Evolutionary conservation across 2,329 filamentous ascomycete genomes (phyloP).

Genomic region (Alternaria arbusti): DNA sequence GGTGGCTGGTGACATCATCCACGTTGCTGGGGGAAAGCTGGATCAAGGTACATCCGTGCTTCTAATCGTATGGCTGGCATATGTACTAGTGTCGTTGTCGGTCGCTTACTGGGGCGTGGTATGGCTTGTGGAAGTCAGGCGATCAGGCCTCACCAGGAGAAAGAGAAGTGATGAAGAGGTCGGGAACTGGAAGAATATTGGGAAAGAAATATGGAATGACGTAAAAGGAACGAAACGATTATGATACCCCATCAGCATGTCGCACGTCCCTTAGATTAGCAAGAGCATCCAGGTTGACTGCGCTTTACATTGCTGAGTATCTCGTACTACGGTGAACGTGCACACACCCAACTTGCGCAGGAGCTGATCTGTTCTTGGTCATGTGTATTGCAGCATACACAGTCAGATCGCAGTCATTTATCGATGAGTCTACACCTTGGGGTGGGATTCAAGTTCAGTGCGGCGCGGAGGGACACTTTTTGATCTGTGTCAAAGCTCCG

Average conservation of each 20-base stretch:
- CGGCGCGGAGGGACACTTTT: not conserved
- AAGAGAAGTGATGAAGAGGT: slow-evolving; percentile 24
- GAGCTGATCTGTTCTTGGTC: not conserved
- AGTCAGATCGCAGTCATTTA: not conserved
- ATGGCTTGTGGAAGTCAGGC: slow-evolving; percentile 38
- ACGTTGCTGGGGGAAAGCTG: slow-evolving; percentile 15
- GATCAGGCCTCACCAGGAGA: slow-evolving; percentile 20
- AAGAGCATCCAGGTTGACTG: not conserved
- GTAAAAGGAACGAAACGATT: slow-evolving; percentile 15
- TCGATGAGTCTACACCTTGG: not conserved
- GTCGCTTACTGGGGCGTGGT: slow-evolving; percentile 28
- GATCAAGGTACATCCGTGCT: slow-evolving; percentile 15
- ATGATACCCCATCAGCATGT: not conserved
- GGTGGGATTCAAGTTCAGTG: not conserved
- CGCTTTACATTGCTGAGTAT: not conserved
- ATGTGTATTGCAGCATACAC: not conserved
- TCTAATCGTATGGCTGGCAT: slow-evolving; percentile 30
- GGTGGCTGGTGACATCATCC: slow-evolving; percentile 10
- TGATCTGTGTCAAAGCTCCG: not conserved
- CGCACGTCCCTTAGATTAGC: not conserved
- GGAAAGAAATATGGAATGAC: slow-evolving; percentile 23
- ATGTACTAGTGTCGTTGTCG: slow-evolving; percentile 10
- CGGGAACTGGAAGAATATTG: slow-evolving; percentile 30
- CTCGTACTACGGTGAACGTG: not conserved
- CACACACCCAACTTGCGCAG: not conserved